Base-by-base conservation (phyloP, 2,329 filamentous ascomycete species). In the Raffaelea ambrosiae region DNA sequence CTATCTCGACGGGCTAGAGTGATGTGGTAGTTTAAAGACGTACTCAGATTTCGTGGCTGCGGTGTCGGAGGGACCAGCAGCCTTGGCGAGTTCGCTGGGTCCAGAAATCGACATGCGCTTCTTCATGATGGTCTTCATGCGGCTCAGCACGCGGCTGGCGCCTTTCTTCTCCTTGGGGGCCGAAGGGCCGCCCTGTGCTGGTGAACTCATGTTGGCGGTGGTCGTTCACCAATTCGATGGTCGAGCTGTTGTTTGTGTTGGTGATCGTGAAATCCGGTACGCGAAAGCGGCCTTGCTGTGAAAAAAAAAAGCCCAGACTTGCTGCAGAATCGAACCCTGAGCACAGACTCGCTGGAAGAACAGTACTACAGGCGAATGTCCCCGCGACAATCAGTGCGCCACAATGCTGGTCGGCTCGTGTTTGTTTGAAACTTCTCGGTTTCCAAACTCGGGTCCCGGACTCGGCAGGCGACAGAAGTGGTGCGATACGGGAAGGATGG, bases 41-140 rank as follows among this genome's bases (percentile, higher is more conserved):
- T 50, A 54, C 52, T 38, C 31, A 46, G 50, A 31, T 31, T 44
- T 13, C 22, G 54, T 39, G 9, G 54, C 43, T 23, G 53, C 47
- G 18, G 52, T 49, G 9, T 53, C 47, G 48, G 46, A 48, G 14
- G 46, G 39, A 4, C 31, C 35, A 38, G n/a, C n/a, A n/a, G 35
- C 35, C 18, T 38, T 19, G 35, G 7, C 35, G 35, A 38, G 26
- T 7, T 42, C 41, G 49, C 40, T 49, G 29, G 39, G 31, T 44
- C 57, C 44, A 41, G 61, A 52, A 42, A 56, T 33, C 47, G 55
- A 50, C 33, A 51, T 54, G 43, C 54, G 46, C 54, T 57, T 70
- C 60, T 64, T 74, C 48, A 76, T 64, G 29, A 73, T 71, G 3
- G 71, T 72, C 65, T 70, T 77, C 58, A 74, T 65, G 33, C 71